These are phyloP conservation scores for Fusarium kyushuense DNA, from an alignment of 2,329 filamentous ascomycete genomes.

Conservation along the genomic window DNA sequence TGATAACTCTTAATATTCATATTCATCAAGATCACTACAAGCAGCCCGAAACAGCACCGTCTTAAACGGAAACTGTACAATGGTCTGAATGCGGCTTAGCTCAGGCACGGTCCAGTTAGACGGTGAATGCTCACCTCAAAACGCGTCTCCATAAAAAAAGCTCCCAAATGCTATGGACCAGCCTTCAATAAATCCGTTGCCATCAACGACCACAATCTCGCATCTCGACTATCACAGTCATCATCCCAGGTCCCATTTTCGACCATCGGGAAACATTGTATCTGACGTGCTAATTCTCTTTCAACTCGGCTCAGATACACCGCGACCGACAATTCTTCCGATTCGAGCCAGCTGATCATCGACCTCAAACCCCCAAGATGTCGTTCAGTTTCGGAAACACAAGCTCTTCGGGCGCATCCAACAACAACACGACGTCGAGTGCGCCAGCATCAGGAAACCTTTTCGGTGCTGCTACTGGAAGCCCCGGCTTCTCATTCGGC, in stretches of 20 bases:
- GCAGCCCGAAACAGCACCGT: constrained; percentile 7
- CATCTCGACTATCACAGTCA: constrained; percentile 31
- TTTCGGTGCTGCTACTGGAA: constrained; percentile 54
- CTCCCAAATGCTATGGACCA: constrained; percentile 41
- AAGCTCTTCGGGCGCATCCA: constrained; percentile 51
- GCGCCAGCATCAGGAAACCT: constrained; percentile 57
- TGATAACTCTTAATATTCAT: constrained; percentile 1
- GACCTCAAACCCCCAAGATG: constrained; percentile 49
- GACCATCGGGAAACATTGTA: constrained; percentile 4
- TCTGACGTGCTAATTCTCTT: constrained; percentile 17
- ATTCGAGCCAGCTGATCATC: constrained; percentile 40
- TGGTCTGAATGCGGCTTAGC: constrained; percentile 17
- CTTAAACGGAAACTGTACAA: constrained; percentile 17
- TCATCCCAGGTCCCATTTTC: constrained; percentile 16
- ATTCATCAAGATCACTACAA: constrained; percentile 26
- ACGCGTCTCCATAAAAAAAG: constrained; percentile 47
- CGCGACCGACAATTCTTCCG: constrained; percentile 29
- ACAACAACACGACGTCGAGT: constrained; percentile 51
- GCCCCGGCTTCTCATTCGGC: constrained; percentile 59
- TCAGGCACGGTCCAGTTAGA: constrained; percentile 8
- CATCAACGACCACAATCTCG: constrained; percentile 39
- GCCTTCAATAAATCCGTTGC: constrained; percentile 38
- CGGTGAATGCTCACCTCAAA: constrained; percentile 26
- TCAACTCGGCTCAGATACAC: constrained; percentile 9
- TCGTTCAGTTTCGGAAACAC: constrained; percentile 56